Evolutionary conservation across 2,329 filamentous ascomycete genomes (phyloP).

Genomic region (Neobulgaria alba): DNA sequence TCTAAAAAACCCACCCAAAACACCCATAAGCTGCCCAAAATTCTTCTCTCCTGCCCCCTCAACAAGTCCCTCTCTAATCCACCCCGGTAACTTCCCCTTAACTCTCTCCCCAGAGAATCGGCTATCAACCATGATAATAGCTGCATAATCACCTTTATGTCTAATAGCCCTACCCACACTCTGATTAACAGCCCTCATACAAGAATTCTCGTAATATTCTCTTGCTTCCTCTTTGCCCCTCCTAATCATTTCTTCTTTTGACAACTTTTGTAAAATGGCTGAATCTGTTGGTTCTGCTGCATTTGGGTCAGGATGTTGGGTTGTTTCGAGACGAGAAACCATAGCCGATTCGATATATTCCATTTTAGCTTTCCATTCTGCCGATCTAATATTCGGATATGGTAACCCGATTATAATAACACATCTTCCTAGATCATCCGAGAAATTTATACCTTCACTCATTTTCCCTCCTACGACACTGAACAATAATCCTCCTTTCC

Average conservation of each 20-base stretch:
- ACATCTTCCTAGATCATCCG: slow-evolving; percentile 77
- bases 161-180: slow-evolving; percentile 89
- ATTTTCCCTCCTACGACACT: slow-evolving; percentile 92
- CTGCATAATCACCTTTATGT: slow-evolving; percentile 80
- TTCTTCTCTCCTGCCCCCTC: slow-evolving; percentile 31
- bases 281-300: not conserved
- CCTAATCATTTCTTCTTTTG: slow-evolving; percentile 31
- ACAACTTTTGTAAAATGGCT: slow-evolving; percentile 13
- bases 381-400: slow-evolving; percentile 81
- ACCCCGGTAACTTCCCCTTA: slow-evolving; percentile 30
- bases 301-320: not conserved
- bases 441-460: slow-evolving; percentile 98
- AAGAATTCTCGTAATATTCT: slow-evolving; percentile 88
- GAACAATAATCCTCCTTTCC: slow-evolving; percentile 68
- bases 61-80: slow-evolving; percentile 35
- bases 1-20: slow-evolving; percentile 1
- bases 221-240: slow-evolving; percentile 49
- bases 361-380: slow-evolving; percentile 89
- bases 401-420: slow-evolving; percentile 89
- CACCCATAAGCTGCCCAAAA: slow-evolving; percentile 1
- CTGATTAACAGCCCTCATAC: slow-evolving; percentile 96
- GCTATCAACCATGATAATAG: slow-evolving; percentile 76
- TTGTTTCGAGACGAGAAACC: slow-evolving; percentile 28
- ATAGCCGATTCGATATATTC: slow-evolving; percentile 68
- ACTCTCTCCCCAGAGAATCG: slow-evolving; percentile 71